Evolutionary conservation across 495 filamentous ascomycete genomes (phyloP).

Genomic region (Hyaloscypha bicolor): DNA sequence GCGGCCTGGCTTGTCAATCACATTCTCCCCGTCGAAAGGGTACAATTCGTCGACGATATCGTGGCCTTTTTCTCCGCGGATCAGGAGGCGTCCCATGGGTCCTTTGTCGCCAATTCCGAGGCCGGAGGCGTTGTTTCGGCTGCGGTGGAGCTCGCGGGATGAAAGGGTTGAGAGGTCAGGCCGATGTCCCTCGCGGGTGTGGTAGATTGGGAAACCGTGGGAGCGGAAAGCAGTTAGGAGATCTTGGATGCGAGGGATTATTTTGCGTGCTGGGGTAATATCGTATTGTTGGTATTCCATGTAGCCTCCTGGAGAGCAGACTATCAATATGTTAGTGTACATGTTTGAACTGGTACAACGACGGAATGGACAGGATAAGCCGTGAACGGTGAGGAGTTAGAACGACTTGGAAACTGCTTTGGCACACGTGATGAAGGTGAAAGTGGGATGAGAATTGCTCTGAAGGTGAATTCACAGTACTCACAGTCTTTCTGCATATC

Average conservation of each 20-base stretch:
- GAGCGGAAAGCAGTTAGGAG: slow-evolving; percentile 61
- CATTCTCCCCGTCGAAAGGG: slow-evolving; percentile 56
- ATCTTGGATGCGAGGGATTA: slow-evolving; percentile 56
- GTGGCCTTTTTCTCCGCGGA: slow-evolving; percentile 66
- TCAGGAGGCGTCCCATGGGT: slow-evolving; percentile 63
- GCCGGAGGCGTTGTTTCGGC: slow-evolving; percentile 50
- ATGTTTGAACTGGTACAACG: neutral
- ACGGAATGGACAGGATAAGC: too few relatives aligned
- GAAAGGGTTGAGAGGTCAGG: slow-evolving; percentile 62
- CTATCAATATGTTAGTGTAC: slow-evolving; percentile 37
- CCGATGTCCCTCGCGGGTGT: slow-evolving; percentile 70
- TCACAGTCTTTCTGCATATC: slow-evolving; percentile 75
- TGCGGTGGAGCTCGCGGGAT: slow-evolving; percentile 56
- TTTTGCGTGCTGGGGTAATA: slow-evolving; percentile 50
- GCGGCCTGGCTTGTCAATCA: slow-evolving; percentile 70
- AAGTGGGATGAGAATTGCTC: slow-evolving; percentile 8
- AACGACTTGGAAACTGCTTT: neutral
- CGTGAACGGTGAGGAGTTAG: neutral
- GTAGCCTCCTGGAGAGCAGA: slow-evolving; percentile 61
- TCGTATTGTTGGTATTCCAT: slow-evolving; percentile 62
- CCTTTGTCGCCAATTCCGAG: slow-evolving; percentile 63
- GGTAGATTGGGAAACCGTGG: slow-evolving; percentile 62
- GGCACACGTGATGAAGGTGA: neutral
- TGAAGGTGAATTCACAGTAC: slow-evolving; percentile 19
- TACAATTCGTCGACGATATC: slow-evolving; percentile 62